Conservation (phyloP, 2,329 filamentous ascomycete genomes). For the Sordariomycetes sp. region DNA sequence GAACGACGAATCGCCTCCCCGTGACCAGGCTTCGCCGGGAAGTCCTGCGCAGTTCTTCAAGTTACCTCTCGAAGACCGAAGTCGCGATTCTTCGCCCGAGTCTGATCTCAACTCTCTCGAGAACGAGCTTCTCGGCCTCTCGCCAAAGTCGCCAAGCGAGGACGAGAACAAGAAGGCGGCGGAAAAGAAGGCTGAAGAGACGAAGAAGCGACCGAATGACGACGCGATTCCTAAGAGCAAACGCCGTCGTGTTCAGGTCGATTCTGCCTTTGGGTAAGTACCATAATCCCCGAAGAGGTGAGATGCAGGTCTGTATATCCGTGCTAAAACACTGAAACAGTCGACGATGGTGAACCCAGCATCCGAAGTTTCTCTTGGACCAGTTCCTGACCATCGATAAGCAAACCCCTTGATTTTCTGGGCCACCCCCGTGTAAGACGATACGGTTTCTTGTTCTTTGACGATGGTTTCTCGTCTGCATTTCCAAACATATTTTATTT, state of each 20-base stretch:
- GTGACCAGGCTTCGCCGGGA: background rate
- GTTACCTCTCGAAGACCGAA: background rate
- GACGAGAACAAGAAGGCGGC: constrained; percentile 1
- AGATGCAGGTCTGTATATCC: background rate
- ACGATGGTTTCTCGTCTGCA: background rate
- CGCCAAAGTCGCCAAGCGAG: constrained; percentile 12
- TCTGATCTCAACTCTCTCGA: constrained; percentile 27
- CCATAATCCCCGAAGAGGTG: background rate
- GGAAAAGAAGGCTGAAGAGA: constrained; percentile 14
- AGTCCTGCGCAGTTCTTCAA: background rate
- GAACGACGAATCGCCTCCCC: background rate
- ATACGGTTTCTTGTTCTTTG: background rate
- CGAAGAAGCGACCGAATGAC: constrained; percentile 10
- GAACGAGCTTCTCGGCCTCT: constrained; percentile 23
- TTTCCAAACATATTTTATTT: background rate
- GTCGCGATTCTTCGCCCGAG: constrained; percentile 1
- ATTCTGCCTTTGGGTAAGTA: constrained; percentile 26
- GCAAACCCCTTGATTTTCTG: background rate
- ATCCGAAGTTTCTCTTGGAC: background rate
- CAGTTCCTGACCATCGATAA: background rate
- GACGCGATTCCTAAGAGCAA: constrained; percentile 14
- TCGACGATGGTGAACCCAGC: constrained; percentile 22
- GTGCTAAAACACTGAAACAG: constrained; percentile 10
- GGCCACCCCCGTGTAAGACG: background rate
- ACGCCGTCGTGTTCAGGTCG: constrained; percentile 21